Percentiles rank a stretch among this genome's conserved stretches.
phyloP scores from a whole-genome alignment of 805 yeast genomes.

The Jamesozyma hellenica region DNA sequence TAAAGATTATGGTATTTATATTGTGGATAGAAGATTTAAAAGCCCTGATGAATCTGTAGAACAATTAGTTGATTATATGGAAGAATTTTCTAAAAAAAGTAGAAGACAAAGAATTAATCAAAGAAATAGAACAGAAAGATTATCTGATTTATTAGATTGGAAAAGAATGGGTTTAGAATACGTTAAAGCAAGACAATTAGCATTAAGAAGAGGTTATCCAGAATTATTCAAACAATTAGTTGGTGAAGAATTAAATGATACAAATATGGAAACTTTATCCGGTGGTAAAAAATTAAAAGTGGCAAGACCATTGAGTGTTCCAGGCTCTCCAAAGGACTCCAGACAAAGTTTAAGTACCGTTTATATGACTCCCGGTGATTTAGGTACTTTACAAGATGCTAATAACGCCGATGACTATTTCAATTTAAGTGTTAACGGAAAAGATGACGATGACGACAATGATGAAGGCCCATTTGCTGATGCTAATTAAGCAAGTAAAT shows the following conservation, averaged over 20 bases:
- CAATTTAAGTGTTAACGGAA: slow-evolving; percentile 31
- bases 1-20: slow-evolving; percentile 91
- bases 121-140: slow-evolving; percentile 91
- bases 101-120: slow-evolving; percentile 96
- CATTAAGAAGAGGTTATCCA: slow-evolving; percentile 89
- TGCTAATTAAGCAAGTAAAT: not conserved
- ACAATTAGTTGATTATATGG: slow-evolving; percentile 84
- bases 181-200: slow-evolving; percentile 85
- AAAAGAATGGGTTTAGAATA: slow-evolving; percentile 96
- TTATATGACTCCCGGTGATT: slow-evolving; percentile 94
- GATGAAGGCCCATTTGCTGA: not conserved
- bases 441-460: slow-evolving; percentile 28
- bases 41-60: slow-evolving; percentile 87
- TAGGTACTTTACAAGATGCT: slow-evolving; percentile 92
- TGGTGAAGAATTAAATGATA: slow-evolving; percentile 24
- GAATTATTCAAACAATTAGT: slow-evolving; percentile 48
- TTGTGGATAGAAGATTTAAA: slow-evolving; percentile 88
- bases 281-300: slow-evolving; percentile 50
- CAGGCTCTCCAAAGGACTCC: slow-evolving; percentile 77
- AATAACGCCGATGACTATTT: slow-evolving; percentile 73
- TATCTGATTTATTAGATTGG: slow-evolving; percentile 92
- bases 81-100: slow-evolving; percentile 75
- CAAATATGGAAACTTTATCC: slow-evolving; percentile 25
- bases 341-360: slow-evolving; percentile 32
- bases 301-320: slow-evolving; percentile 89